Base-by-base conservation (phyloP, 2,329 filamentous ascomycete species). In the Balansia obtecta region DNA sequence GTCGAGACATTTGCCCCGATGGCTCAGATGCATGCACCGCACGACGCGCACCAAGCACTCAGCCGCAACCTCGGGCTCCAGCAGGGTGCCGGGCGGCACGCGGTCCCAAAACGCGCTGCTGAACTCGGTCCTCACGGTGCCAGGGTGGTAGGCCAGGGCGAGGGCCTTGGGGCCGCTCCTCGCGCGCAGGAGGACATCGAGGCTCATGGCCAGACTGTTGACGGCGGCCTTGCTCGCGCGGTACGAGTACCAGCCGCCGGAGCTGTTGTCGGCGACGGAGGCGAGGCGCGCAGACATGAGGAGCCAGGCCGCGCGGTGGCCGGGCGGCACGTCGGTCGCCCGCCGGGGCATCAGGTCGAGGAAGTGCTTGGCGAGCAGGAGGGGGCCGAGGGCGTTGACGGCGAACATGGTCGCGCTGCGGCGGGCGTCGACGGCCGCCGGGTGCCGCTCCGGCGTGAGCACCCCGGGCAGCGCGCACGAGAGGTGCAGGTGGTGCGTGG, bases 231-330 rank as follows among this genome's bases (percentile, higher is more conserved):
- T 94, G 49, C 79, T 83, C 8, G 83, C 79, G 13, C 88, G 81
- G 65, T 93, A 93, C 50, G 76, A 81, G 64, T 88, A 94, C 88
- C 87, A 93, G 0, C 88, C 88, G 2, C 87, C 88, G 0, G 82
- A 71, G 2, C 68, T 62, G 60, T 94, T 91, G 58, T 91, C 86
- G 0, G 75, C 70, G 20, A 85, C 84, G 33, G 78, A 84, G 10
- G 87, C 87, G 0, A 94, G 85, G 42, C 88, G 79, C 2, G 87
- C 88, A 6, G 84, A 83, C 80, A 89, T 85, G 60, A 79, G 79
- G n/a, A 84, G 75, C 72, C 83, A 86, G 2, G 82, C 76, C 0
- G 86, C 80, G 50, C 77, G 72, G 0, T 75, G 71, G 2, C 68
- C 53, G 4, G 30, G 49, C 39, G 2, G 50, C 48, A 3, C 16